Conservation (phyloP, 2,329 filamentous ascomycete species). For the Fusarium coffeatum region DNA sequence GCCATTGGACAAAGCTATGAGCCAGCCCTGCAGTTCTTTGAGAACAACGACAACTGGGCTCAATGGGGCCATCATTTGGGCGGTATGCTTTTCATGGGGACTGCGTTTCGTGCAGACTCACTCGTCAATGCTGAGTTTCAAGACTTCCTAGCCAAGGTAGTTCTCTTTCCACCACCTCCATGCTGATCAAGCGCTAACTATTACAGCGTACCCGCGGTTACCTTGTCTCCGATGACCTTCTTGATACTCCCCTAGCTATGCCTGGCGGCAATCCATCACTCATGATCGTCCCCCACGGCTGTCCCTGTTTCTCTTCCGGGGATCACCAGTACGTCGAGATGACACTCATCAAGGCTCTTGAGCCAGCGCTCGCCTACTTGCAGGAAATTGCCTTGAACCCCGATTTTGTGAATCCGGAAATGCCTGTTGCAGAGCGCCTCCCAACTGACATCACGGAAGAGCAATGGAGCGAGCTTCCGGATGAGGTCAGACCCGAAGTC, state of each 20-base stretch:
- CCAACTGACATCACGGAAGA: conserved; percentile 42
- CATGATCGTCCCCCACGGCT: conserved; percentile 63
- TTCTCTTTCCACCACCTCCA: neutral
- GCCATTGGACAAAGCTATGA: conserved; percentile 76
- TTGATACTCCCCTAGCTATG: conserved; percentile 65
- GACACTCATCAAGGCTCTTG: conserved; percentile 68
- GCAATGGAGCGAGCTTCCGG: conserved; percentile 49
- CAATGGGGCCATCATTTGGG: conserved; percentile 58
- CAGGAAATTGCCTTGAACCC: conserved; percentile 61
- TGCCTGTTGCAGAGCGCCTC: conserved; percentile 47
- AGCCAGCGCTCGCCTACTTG: conserved; percentile 70
- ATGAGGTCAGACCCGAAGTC: conserved; percentile 48
- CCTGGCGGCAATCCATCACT: conserved; percentile 60
- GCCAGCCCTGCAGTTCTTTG: conserved; percentile 67
- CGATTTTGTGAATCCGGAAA: conserved; percentile 55
- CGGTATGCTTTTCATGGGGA: conserved; percentile 63
- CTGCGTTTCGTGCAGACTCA: conserved; percentile 54
- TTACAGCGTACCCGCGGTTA: conserved; percentile 71
- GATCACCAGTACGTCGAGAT: conserved; percentile 69
- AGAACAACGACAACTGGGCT: conserved; percentile 63
- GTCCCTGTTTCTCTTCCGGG: conserved; percentile 76
- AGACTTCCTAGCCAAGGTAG: conserved; percentile 63
- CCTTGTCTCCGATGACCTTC: conserved; percentile 61
- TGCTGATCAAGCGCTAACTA: conserved; percentile 18
- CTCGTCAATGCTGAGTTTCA: conserved; percentile 60